phyloP scores from a whole-genome alignment of 176 grass and related monocot genomes.

The Avena atlantica region DNA sequence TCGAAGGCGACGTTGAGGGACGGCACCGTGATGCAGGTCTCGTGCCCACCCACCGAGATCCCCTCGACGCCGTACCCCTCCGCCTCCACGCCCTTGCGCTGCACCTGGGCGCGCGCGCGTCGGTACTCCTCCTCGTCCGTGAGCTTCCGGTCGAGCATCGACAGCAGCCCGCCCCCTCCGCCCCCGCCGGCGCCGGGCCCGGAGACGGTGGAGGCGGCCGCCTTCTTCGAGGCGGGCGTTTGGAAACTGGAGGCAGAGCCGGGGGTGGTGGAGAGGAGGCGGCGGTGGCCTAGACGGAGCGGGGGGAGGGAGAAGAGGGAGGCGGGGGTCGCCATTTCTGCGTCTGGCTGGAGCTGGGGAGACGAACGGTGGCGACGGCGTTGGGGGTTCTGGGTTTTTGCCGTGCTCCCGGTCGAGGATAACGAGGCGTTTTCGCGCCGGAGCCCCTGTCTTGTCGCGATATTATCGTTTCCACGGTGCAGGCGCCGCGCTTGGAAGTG shows the following conservation, averaged over 20 bases:
- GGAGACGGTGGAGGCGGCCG: constrained; percentile 18
- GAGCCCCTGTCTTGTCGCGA: neutral
- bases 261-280: neutral
- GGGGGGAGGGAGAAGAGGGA: constrained; percentile 48
- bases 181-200: constrained; percentile 3
- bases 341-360: neutral
- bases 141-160: constrained; percentile 78
- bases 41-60: constrained; percentile 86
- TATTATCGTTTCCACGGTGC: neutral
- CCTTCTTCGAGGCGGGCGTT: constrained; percentile 55
- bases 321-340: constrained; percentile 53
- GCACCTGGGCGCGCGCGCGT: constrained; percentile 78
- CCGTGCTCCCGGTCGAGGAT: constrained; percentile 33
- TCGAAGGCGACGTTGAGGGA: constrained; percentile 86
- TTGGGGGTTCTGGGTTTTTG: constrained; percentile 43
- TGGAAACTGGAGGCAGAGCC: constrained; percentile 34
- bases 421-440: constrained; percentile 10
- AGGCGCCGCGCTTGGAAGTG: neutral
- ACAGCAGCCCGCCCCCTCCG: constrained; percentile 52
- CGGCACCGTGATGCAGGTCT: constrained; percentile 84
- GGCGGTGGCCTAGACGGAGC: constrained; percentile 28
- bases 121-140: constrained; percentile 95
- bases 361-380: constrained; percentile 38
- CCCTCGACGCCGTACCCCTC: constrained; percentile 91
- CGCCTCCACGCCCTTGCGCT: constrained; percentile 79